A percentile compares a stretch with the other conserved stretches of the same genome.
Evolutionary conservation across 2,329 filamentous ascomycete species (phyloP).

Genomic region (Tothia fuscella): DNA sequence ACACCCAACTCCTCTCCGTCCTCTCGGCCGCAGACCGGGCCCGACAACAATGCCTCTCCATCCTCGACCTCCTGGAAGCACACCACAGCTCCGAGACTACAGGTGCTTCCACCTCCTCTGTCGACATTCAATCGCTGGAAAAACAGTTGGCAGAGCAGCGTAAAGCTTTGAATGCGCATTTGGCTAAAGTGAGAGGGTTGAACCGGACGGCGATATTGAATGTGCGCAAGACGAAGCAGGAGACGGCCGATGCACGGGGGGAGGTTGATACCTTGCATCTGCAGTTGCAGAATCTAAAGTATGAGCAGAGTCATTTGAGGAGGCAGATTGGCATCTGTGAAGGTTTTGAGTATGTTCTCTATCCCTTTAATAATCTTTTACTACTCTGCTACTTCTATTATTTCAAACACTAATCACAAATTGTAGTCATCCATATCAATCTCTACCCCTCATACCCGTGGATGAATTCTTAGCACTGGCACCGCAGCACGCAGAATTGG

Average conservation of each 20-base stretch:
- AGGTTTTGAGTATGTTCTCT: constrained; percentile 64
- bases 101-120: neutral
- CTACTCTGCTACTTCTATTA: constrained; percentile 12
- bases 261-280: constrained; percentile 88
- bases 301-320: constrained; percentile 82
- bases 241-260: constrained; percentile 75
- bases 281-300: constrained; percentile 89
- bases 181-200: constrained; percentile 68
- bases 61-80: constrained; percentile 8
- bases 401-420: too few species aligned
- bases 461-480: constrained; percentile 69
- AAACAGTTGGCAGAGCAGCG: constrained; percentile 1
- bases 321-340: constrained; percentile 87
- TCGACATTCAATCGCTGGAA: too few species aligned
- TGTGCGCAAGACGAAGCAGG: constrained; percentile 73
- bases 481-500: constrained; percentile 59
- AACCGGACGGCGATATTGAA: constrained; percentile 72
- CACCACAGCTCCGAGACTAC: neutral
- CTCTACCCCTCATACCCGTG: constrained; percentile 70
- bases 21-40: constrained; percentile 6
- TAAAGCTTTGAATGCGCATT: constrained; percentile 16
- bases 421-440: constrained; percentile 72
- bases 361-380: constrained; percentile 11
- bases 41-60: constrained; percentile 10
- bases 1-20: constrained; percentile 8